Percentiles rank a stretch among this genome's conserved stretches.
These are phyloP conservation scores for Candida tetrigidarum DNA, from an alignment of 1,139 yeast species.

Conservation along the genomic window DNA sequence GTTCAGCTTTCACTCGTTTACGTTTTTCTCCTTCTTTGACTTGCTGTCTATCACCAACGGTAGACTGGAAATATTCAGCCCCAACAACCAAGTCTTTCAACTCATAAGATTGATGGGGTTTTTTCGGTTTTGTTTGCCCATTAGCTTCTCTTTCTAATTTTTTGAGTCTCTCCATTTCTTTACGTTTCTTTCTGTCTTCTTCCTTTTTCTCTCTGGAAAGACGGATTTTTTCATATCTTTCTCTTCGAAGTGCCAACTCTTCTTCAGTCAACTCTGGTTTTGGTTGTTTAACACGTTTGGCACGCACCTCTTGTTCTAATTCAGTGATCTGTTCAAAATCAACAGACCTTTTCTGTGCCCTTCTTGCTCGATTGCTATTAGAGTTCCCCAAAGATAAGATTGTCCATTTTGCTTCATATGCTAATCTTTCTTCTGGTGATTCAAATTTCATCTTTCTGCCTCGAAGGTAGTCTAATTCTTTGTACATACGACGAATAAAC, in stretches of 20 bases:
- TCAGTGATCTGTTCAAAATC: conserved; percentile 12
- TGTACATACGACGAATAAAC: conserved; percentile 23
- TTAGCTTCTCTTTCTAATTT: conserved; percentile 7
- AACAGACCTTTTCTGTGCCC: conserved; percentile 11
- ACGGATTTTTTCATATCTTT: conserved; percentile 1
- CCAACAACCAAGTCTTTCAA: conserved; percentile 25
- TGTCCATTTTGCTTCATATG: conserved; percentile 46
- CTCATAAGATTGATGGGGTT: conserved; percentile 12
- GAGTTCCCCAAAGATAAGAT: conserved; percentile 17
- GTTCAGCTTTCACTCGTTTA: conserved; percentile 30
- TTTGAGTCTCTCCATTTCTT: conserved; percentile 3
- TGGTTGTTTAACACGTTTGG: background rate
- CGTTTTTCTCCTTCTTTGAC: conserved; percentile 40
- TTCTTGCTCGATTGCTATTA: conserved; percentile 7
- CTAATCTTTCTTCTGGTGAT: conserved; percentile 32
- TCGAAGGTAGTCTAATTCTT: conserved; percentile 25
- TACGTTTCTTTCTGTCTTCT: conserved; percentile 5
- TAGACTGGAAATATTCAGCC: conserved; percentile 43
- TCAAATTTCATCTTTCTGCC: conserved; percentile 32
- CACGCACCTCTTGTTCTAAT: conserved; percentile 13
- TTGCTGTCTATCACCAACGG: conserved; percentile 37
- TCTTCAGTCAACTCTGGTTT: conserved; percentile 11
- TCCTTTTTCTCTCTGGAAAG: background rate
- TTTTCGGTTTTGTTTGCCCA: conserved; percentile 12
- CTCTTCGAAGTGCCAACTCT: conserved; percentile 9